Conservation (phyloP, 2,329 filamentous ascomycete species). For the Intubia oerlemansii region DNA sequence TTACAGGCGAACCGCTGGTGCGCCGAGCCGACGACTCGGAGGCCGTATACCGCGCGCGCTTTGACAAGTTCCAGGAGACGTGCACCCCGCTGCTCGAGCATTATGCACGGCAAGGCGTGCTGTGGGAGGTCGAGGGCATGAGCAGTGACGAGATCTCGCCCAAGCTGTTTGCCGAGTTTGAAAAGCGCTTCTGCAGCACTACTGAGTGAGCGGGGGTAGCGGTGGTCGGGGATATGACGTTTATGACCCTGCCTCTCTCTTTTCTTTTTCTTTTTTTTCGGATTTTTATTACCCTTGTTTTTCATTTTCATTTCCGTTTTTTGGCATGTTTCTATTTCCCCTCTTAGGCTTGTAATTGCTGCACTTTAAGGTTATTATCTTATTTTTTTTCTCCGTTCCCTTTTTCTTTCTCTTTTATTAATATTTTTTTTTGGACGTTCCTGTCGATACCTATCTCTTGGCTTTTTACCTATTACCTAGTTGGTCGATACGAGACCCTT, state of each 20-base stretch:
- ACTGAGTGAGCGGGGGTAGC: too few relatives aligned
- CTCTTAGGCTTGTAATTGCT: too few relatives aligned
- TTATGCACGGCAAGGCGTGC: slow-evolving; percentile 63
- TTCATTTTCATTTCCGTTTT: neutral
- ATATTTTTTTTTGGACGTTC: too few relatives aligned
- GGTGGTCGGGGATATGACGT: neutral
- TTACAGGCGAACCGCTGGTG: slow-evolving; percentile 71
- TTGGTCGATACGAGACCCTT: too few relatives aligned
- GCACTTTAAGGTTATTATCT: too few relatives aligned
- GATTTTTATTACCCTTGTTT: neutral
- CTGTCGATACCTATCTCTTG: too few relatives aligned
- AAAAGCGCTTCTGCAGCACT: slow-evolving; percentile 47
- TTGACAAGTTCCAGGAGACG: slow-evolving; percentile 71
- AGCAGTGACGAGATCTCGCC: slow-evolving; percentile 91
- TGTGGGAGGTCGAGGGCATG: slow-evolving; percentile 73
- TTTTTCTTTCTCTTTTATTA: too few relatives aligned
- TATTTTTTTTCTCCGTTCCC: too few relatives aligned
- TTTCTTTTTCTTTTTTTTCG: neutral
- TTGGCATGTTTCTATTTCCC: too few relatives aligned
- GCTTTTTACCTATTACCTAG: too few relatives aligned
- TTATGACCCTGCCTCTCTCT: neutral
- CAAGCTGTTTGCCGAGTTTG: slow-evolving; percentile 67
- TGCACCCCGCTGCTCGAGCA: slow-evolving; percentile 72
- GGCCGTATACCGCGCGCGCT: slow-evolving; percentile 61
- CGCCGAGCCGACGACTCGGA: slow-evolving; percentile 74